A percentile compares a stretch with the other conserved stretches of the same genome.
phyloP scores from a whole-genome alignment of 1,139 yeast species.

The Saccharomyces hybrid region DNA sequence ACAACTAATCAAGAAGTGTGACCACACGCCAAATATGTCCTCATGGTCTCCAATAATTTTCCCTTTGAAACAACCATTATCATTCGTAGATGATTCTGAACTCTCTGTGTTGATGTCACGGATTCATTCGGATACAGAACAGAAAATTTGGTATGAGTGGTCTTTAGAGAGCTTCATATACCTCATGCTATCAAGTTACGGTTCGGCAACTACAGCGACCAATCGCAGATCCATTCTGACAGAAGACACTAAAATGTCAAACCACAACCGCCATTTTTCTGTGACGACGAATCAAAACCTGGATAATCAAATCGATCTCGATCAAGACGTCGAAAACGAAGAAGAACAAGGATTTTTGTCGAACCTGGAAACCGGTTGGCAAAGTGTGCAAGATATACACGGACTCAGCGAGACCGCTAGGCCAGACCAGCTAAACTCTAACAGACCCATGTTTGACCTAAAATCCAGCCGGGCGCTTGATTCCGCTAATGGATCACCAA shows the following conservation, averaged over 20 bases:
- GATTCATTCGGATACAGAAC: conserved; percentile 13
- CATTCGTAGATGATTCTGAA: conserved; percentile 46
- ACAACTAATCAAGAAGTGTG: conserved; percentile 22
- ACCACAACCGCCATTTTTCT: conserved; percentile 1
- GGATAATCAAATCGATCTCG: not conserved
- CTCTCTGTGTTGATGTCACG: conserved; percentile 43
- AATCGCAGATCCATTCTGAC: not conserved
- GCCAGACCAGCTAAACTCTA: not conserved
- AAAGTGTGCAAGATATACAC: conserved; percentile 30
- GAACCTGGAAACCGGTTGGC: conserved; percentile 26
- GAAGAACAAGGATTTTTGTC: conserved; percentile 12
- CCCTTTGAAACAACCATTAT: conserved; percentile 50
- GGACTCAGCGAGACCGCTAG: conserved; percentile 11
- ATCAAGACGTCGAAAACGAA: not conserved
- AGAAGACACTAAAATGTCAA: not conserved
- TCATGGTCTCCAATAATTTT: conserved; percentile 75
- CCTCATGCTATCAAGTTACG: conserved; percentile 32
- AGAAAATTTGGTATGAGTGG: conserved; percentile 67
- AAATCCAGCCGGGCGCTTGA: conserved; percentile 14
- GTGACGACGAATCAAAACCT: not conserved
- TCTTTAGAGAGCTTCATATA: conserved; percentile 45
- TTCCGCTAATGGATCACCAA: conserved; percentile 1
- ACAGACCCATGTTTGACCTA: conserved; percentile 12
- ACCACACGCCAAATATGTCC: conserved; percentile 46
- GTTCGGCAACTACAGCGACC: conserved; percentile 1